Evolutionary conservation across 139 green algal species (phyloP).

Genomic region (Asterochloris erici): DNA sequence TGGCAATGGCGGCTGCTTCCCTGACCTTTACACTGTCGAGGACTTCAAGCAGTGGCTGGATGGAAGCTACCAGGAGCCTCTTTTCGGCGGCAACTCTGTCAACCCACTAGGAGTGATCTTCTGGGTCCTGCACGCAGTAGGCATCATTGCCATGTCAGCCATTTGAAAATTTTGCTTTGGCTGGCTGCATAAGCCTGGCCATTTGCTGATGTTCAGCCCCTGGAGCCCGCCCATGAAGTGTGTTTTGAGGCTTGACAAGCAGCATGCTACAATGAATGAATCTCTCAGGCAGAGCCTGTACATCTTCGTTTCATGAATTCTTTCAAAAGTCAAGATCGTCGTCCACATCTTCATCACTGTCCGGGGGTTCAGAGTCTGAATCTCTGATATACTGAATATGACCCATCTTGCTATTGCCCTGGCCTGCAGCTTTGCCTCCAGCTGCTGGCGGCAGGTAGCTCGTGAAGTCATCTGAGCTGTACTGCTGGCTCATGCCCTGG

Average conservation of each 20-base stretch:
- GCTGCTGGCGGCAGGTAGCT: slow-evolving; percentile 63
- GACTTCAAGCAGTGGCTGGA: slow-evolving; percentile 22
- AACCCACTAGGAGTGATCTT: slow-evolving; percentile 14
- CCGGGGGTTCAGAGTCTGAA: slow-evolving; percentile 56
- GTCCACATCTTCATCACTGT: slow-evolving; percentile 79
- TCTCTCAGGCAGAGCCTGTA: too few relatives aligned
- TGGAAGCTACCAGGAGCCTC: slow-evolving; percentile 9
- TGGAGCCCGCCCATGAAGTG: too few relatives aligned
- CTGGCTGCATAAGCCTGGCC: neutral
- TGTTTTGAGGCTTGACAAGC: too few relatives aligned
- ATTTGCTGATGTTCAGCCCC: too few relatives aligned
- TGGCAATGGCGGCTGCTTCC: slow-evolving; percentile 8
- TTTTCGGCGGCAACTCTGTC: slow-evolving; percentile 3
- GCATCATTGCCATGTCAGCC: slow-evolving; percentile 10
- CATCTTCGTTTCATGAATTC: too few relatives aligned
- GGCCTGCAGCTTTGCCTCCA: slow-evolving; percentile 32
- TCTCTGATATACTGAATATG: slow-evolving; percentile 78
- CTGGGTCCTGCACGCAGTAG: slow-evolving; percentile 11
- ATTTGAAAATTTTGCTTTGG: neutral
- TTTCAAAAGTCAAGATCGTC: slow-evolving; percentile 73
- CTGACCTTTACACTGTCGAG: slow-evolving; percentile 14
- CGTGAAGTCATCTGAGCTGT: slow-evolving; percentile 44
- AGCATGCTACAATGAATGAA: too few relatives aligned
- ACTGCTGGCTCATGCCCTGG: slow-evolving; percentile 35
- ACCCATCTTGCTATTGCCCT: slow-evolving; percentile 33